Conservation (phyloP, 2,329 filamentous ascomycete genomes). For the Trichoderma sp. region DNA sequence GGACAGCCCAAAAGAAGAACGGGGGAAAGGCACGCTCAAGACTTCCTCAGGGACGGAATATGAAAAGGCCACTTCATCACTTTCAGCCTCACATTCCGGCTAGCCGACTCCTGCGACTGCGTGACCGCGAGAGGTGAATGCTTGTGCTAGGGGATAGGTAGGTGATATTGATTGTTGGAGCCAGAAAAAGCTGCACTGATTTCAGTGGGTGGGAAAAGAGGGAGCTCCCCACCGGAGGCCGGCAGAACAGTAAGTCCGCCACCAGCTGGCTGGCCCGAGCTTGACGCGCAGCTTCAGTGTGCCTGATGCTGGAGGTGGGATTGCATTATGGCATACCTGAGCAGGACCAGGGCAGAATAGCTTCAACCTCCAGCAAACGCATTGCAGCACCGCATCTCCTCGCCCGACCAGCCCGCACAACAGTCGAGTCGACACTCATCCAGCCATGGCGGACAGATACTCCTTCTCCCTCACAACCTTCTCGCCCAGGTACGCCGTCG, state of each 20-base stretch:
- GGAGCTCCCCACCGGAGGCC: slow-evolving; percentile 28
- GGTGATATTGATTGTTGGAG: neutral
- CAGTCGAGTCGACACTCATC: slow-evolving; percentile 28
- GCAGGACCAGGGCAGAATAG: slow-evolving; percentile 39
- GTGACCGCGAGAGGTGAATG: slow-evolving; percentile 10
- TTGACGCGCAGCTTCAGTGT: slow-evolving; percentile 46
- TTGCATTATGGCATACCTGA: slow-evolving; percentile 34
- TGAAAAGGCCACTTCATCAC: slow-evolving; percentile 41
- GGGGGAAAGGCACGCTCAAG: slow-evolving; percentile 7
- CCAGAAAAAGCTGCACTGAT: slow-evolving; percentile 8
- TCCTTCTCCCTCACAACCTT: slow-evolving; percentile 99
- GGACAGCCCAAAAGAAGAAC: neutral
- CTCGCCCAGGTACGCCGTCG: slow-evolving; percentile 82
- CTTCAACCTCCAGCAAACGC: slow-evolving; percentile 32
- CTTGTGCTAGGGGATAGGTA: slow-evolving; percentile 4
- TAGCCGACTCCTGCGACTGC: slow-evolving; percentile 22
- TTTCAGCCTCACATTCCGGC: slow-evolving; percentile 17
- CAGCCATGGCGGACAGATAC: slow-evolving; percentile 92
- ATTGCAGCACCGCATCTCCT: slow-evolving; percentile 32
- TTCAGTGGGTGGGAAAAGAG: slow-evolving; percentile 13
- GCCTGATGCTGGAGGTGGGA: slow-evolving; percentile 38
- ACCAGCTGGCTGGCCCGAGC: slow-evolving; percentile 34
- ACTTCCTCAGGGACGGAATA: slow-evolving; percentile 12
- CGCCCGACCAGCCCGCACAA: slow-evolving; percentile 26
- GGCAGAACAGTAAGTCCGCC: slow-evolving; percentile 38